Conservation (phyloP, 2,329 filamentous ascomycete genomes). For the Fusarium continuum region DNA sequence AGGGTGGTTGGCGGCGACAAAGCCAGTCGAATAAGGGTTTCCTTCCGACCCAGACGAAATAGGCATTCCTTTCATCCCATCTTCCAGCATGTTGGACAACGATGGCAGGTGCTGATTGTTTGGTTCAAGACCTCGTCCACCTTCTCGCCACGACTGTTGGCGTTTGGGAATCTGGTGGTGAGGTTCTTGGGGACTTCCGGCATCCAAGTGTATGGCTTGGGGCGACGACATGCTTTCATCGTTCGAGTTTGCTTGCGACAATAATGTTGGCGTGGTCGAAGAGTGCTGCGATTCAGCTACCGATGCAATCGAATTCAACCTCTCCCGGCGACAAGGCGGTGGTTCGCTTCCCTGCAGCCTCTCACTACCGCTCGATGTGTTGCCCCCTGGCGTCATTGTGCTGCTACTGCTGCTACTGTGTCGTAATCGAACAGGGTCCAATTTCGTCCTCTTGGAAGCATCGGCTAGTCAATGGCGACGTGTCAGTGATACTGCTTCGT, state of each 20-base stretch:
- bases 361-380: slow-evolving; percentile 55
- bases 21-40: slow-evolving; percentile 42
- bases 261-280: slow-evolving; percentile 48
- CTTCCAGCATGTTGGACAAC: slow-evolving; percentile 59
- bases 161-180: slow-evolving; percentile 41
- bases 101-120: slow-evolving; percentile 54
- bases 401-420: slow-evolving; percentile 53
- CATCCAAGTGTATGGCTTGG: slow-evolving; percentile 50
- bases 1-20: slow-evolving; percentile 46
- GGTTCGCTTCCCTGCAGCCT: slow-evolving; percentile 59
- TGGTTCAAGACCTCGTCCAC: slow-evolving; percentile 32
- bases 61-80: slow-evolving; percentile 39
- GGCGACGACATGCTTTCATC: slow-evolving; percentile 59
- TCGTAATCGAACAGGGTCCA: slow-evolving; percentile 51
- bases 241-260: slow-evolving; percentile 49
- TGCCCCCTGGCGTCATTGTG: slow-evolving; percentile 49
- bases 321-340: slow-evolving; percentile 56
- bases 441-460: slow-evolving; percentile 58
- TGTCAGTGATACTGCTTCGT: slow-evolving; percentile 5
- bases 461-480: slow-evolving; percentile 46
- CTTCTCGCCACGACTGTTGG: slow-evolving; percentile 43
- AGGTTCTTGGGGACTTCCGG: slow-evolving; percentile 41
- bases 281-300: slow-evolving; percentile 57
- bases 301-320: slow-evolving; percentile 59
- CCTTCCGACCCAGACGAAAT: slow-evolving; percentile 31